Evolutionary conservation across 805 yeast genomes (phyloP).

Genomic region (Teunomyces gatunensis): DNA sequence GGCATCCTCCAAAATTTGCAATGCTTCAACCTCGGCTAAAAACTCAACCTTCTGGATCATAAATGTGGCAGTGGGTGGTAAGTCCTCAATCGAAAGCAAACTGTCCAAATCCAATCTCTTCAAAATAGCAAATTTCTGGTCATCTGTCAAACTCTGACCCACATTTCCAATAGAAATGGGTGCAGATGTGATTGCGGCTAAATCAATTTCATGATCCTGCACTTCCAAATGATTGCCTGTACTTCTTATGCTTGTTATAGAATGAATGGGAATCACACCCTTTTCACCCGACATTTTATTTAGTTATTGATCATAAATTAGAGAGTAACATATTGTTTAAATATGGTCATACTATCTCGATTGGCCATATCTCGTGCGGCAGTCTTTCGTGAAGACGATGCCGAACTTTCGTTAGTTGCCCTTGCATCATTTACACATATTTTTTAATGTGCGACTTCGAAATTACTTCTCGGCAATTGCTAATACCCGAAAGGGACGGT

Average conservation of each 20-base stretch:
- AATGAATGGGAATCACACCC: not conserved
- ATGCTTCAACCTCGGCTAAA: slow-evolving; percentile 36
- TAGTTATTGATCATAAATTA: too few species aligned
- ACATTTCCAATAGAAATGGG: slow-evolving; percentile 24
- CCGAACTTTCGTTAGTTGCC: too few species aligned
- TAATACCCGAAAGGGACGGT: too few species aligned
- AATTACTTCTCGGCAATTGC: too few species aligned
- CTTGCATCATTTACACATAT: too few species aligned
- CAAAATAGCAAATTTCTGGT: slow-evolving; percentile 26
- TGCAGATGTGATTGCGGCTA: slow-evolving; percentile 17
- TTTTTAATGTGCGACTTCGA: too few species aligned
- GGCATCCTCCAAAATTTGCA: slow-evolving; percentile 38
- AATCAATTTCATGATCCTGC: slow-evolving; percentile 11
- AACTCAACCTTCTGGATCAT: slow-evolving; percentile 40
- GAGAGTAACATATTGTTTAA: too few species aligned
- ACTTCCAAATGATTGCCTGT: slow-evolving; percentile 6
- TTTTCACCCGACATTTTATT: not conserved
- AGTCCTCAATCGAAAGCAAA: slow-evolving; percentile 23
- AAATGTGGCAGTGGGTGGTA: slow-evolving; percentile 31
- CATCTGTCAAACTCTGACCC: slow-evolving; percentile 20
- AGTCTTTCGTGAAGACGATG: too few species aligned
- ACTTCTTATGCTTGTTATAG: not conserved
- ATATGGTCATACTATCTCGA: too few species aligned
- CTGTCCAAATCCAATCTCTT: slow-evolving; percentile 24
- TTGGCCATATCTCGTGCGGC: too few species aligned